Base-by-base conservation (phyloP, 768 basidiomycete species). In the Tephrocybe sp. region DNA sequence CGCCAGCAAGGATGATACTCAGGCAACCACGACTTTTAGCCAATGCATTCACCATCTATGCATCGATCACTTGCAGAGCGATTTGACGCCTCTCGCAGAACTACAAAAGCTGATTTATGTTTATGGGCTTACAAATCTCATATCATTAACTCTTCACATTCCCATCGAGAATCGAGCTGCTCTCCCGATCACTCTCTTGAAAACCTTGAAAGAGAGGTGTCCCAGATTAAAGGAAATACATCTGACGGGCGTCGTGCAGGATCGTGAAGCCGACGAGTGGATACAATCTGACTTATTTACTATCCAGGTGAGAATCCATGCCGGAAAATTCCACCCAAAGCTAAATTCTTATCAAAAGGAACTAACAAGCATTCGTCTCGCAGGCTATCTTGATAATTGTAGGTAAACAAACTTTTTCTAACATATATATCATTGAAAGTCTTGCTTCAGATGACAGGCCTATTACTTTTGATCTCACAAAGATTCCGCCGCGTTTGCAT, bases 231-330 rank as follows among this genome's bases (percentile, higher is more conserved):
- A 39, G 24, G 47, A 30, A 28, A 18, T 48, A 6, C 22, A 39
- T 48, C 21, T 48, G 16, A 39, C 26, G 4, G 47, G 47, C 3
- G 13, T 48, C 16, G 16, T 16, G n/a, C 47, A 38, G 16, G 15
- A 39, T 28, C 26, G 30, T 1, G 26, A 22, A 7, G 32, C 15
- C n/a, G 37, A 38, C 18, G 36, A 39, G 18, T 48, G 47, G 47
- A 39, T 48, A 26, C 47, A 48, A 28, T 39, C 47, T 27, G 47
- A 40, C 1, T 2, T 48, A 26, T 48, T 48, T 18, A 39, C 22
- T 24, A 39, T 39, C 15, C 25, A 48, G 47, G 47, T 48, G 37
- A 48, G 11, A 11, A 39, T 30, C 13, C 9, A 34, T 34, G 9
- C 9, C 19, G 19, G 7, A 9, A 18, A 11, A 5, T 25, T 41